Base-by-base conservation (phyloP, 805 yeast species). In the Vanderwaltozyma yarrowii region DNA sequence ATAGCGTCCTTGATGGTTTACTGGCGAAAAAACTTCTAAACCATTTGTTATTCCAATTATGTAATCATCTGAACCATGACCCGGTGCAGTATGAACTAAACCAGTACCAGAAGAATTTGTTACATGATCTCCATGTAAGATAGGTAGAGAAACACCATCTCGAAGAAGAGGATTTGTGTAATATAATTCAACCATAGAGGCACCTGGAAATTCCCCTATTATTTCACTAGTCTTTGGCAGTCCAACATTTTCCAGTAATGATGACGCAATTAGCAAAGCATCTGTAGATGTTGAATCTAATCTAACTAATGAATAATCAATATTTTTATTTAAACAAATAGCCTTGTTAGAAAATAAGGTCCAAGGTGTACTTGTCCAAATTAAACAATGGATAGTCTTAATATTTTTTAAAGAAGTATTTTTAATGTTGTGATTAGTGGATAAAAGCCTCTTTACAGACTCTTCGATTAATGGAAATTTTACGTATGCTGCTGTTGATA, bases 341-440 rank as follows among this genome's bases (percentile, higher is more conserved):
- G 96, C 96, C 44, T 71, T 69, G 54, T 92, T 92, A 0, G 95
- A 79, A 4, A 85, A 83, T 24, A 92, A 67, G 0, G 99, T 92
- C 99, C 99, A 92, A 0, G 98, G 96, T 1, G 98, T 92, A 1
- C 96, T 88, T 0, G 99, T 92, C 99, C 99, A 92, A 40, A 92
- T 85, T 43, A 83, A 52, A 6, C 68, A 71, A 17, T 44, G 37
- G 1, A 68, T 30, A 1, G 51, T 37, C 1, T 21, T 34, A 10
- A 47, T 18, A 2, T 24, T 32, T 7, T 39, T 36, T 10, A 36
- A 30, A 2, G 32, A 30, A 26, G 35, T 31, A 13, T 38, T 21
- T 14, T 52, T 23, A 5, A 37, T 27, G 1, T 40, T 15, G 4
- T 44, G 38, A 14, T 47, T 21, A 3, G 12, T 11, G 1, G n/a